phyloP scores from a whole-genome alignment of 2,329 filamentous ascomycete genomes.

The Tolypocladium pustulatum region DNA sequence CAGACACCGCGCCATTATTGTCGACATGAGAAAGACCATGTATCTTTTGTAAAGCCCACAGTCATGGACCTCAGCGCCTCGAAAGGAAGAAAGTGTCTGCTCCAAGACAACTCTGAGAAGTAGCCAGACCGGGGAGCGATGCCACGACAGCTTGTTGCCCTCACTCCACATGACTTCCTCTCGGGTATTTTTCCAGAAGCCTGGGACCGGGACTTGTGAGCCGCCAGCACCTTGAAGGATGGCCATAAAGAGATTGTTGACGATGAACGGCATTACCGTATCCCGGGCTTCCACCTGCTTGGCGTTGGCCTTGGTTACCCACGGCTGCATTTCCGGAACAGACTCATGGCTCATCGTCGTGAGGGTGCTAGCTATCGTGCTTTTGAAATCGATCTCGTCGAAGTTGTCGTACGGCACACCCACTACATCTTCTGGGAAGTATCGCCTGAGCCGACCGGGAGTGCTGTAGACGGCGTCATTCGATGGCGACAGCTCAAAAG shows the following conservation, averaged over 20 bases:
- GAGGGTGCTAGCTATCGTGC: constrained; percentile 9
- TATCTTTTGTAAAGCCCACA: constrained; percentile 2
- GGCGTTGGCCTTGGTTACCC: constrained; percentile 24
- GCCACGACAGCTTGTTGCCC: constrained; percentile 24
- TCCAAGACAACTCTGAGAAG: constrained; percentile 42
- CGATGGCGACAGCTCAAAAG: constrained; percentile 21
- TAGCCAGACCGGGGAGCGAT: constrained; percentile 43
- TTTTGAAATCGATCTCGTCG: constrained; percentile 5
- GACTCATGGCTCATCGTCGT: constrained; percentile 15
- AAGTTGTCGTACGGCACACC: constrained; percentile 9
- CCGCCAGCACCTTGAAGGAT: constrained; percentile 28
- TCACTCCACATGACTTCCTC: constrained; percentile 39
- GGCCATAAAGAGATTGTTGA: constrained; percentile 35
- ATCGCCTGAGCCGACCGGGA: constrained; percentile 16
- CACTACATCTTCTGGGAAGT: constrained; percentile 15
- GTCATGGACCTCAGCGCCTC: constrained; percentile 1
- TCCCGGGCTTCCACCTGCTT: constrained; percentile 32
- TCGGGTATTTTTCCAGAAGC: constrained; percentile 40
- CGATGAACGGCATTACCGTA: constrained; percentile 33
- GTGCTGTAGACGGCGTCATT: constrained; percentile 16
- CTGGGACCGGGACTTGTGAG: constrained; percentile 5
- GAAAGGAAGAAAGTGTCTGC: neutral
- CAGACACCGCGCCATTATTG: neutral
- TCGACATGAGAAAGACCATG: constrained; percentile 3
- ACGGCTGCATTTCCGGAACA: constrained; percentile 8